These are phyloP conservation scores for Cyberlindnera saturnus DNA, from an alignment of 805 yeast species.

Conservation along the genomic window DNA sequence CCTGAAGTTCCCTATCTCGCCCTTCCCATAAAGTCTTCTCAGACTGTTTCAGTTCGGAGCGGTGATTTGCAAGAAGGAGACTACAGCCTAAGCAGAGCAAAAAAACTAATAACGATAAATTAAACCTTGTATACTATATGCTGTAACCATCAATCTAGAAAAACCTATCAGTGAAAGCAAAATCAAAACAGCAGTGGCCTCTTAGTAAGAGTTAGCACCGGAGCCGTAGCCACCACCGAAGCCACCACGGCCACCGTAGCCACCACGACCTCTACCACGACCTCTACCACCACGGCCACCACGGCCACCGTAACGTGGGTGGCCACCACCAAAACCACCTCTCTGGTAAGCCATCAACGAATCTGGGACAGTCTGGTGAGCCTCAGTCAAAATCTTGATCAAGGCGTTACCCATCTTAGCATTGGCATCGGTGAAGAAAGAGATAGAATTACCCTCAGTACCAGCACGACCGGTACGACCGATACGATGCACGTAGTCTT, in stretches of 20 bases:
- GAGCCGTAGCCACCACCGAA: conserved; percentile 12
- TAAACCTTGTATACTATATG: too few relatives aligned
- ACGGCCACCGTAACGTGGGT: conserved; percentile 38
- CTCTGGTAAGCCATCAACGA: conserved; percentile 72
- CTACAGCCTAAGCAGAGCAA: too few relatives aligned
- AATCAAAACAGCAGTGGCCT: too few relatives aligned
- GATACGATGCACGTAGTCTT: conserved; percentile 97
- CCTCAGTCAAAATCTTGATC: conserved; percentile 88
- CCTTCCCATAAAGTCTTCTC: too few relatives aligned
- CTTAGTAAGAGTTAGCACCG: conserved; percentile 2
- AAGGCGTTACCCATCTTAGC: conserved; percentile 85
- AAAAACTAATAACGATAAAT: too few relatives aligned
- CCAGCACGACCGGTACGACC: conserved; percentile 99
- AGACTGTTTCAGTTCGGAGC: too few relatives aligned
- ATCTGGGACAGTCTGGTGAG: conserved; percentile 84
- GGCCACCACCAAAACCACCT: conserved; percentile 63
- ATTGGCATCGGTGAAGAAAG: conserved; percentile 87
- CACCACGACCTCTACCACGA: conserved; percentile 26
- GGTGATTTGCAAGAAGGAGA: too few relatives aligned
- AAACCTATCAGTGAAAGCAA: too few relatives aligned
- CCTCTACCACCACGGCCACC: conserved; percentile 34
- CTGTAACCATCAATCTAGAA: too few relatives aligned
- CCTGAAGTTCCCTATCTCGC: too few relatives aligned
- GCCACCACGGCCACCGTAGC: conserved; percentile 13
- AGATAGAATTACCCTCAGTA: conserved; percentile 88